Evolutionary conservation across 2,329 filamentous ascomycete species (phyloP).

Genomic region (Alternaria burnsii): DNA sequence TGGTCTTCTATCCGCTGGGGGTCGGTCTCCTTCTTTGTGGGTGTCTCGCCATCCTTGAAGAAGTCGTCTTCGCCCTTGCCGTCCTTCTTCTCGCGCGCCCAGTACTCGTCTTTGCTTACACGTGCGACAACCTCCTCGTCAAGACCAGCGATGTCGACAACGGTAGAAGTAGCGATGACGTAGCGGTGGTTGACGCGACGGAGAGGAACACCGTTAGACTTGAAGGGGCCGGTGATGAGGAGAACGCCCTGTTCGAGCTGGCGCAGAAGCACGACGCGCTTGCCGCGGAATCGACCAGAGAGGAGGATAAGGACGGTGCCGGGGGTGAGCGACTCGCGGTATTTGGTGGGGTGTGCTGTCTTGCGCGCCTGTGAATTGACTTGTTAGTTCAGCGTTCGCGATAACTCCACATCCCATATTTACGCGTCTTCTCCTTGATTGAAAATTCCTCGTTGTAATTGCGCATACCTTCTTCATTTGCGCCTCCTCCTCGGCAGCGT

Average conservation of each 20-base stretch:
- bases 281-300: conserved; percentile 98
- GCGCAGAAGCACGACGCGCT: conserved; percentile 98
- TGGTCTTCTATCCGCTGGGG: conserved; percentile 94
- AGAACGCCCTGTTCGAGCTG: conserved; percentile 94
- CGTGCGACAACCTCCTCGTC: conserved; percentile 77
- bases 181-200: conserved; percentile 91
- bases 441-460: not conserved
- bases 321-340: conserved; percentile 88
- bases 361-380: conserved; percentile 79
- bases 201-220: conserved; percentile 98
- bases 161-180: conserved; percentile 87
- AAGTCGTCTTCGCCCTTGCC: conserved; percentile 97
- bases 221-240: conserved; percentile 98
- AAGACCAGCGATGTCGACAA: conserved; percentile 82
- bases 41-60: conserved; percentile 95
- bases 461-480: conserved; percentile 90
- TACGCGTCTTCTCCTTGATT: not conserved
- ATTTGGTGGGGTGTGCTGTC: conserved; percentile 84
- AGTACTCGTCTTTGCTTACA: conserved; percentile 85
- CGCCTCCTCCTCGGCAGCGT: conserved; percentile 90
- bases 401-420: not conserved
- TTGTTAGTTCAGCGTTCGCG: conserved; percentile 14
- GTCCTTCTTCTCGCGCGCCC: conserved; percentile 90
- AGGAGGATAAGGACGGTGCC: conserved; percentile 98
- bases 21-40: conserved; percentile 90